Evolutionary conservation across 78 protist genomes (phyloP).

Genomic region (Bodo saltans): DNA sequence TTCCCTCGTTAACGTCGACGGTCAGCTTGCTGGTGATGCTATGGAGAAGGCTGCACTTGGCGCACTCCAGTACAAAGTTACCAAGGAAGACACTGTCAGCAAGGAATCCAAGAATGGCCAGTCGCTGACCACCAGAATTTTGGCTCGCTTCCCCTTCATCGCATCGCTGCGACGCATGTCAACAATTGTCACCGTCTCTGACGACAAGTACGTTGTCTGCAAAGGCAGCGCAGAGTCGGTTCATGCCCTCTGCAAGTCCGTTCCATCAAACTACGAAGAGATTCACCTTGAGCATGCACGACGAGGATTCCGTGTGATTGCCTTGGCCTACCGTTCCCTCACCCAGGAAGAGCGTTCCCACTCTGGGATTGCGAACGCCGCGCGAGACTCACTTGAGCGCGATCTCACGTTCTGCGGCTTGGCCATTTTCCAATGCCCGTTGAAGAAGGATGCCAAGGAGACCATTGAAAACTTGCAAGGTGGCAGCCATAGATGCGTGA

Average conservation of each 20-base stretch:
- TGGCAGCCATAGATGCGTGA: constrained; percentile 72
- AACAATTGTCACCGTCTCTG: constrained; percentile 43
- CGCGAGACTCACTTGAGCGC: constrained; percentile 46
- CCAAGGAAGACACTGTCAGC: not conserved
- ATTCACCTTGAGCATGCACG: no score
- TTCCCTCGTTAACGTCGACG: constrained; percentile 57
- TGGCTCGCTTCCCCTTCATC: constrained; percentile 73
- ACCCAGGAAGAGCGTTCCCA: no score
- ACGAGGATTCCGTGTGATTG: constrained; percentile 82
- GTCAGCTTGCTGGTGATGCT: constrained; percentile 89
- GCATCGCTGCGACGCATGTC: constrained; percentile 85
- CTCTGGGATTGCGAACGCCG: not conserved
- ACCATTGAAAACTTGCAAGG: constrained; percentile 41
- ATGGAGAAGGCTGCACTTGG: constrained; percentile 89
- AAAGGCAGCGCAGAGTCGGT: constrained; percentile 92
- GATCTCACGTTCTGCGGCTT: constrained; percentile 88
- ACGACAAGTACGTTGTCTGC: constrained; percentile 24
- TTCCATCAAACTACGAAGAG: constrained; percentile 13
- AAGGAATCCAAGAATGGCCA: not conserved
- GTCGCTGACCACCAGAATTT: constrained; percentile 50
- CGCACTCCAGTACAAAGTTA: constrained; percentile 49
- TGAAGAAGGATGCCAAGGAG: constrained; percentile 63
- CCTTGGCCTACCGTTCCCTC: constrained; percentile 56
- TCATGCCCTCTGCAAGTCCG: not conserved
- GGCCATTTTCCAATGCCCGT: constrained; percentile 69